These are phyloP conservation scores for Cladosporium velox DNA, from an alignment of 2,329 filamentous ascomycete genomes.

Conservation along the genomic window DNA sequence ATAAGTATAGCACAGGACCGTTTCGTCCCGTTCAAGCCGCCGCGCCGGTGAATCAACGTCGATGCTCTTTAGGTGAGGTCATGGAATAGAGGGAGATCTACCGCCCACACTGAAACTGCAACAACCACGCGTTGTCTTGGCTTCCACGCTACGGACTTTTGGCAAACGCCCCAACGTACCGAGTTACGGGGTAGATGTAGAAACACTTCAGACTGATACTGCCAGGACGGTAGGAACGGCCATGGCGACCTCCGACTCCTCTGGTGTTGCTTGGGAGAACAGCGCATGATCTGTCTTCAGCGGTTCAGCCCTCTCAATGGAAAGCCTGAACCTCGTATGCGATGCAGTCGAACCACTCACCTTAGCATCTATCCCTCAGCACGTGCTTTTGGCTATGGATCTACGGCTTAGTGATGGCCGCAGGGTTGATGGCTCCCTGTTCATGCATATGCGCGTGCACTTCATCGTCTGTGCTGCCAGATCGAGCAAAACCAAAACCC, in stretches of 20 bases:
- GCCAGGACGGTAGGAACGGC: neutral
- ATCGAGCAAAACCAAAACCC: neutral
- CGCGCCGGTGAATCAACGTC: constrained; percentile 4
- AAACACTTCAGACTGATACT: neutral
- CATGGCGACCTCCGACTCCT: neutral
- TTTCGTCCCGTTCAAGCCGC: neutral
- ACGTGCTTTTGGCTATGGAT: constrained; percentile 6
- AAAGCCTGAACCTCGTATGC: neutral
- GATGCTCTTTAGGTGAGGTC: constrained; percentile 12
- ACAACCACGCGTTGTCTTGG: constrained; percentile 5
- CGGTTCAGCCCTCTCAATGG: neutral
- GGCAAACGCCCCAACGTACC: neutral
- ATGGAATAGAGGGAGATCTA: constrained; percentile 12
- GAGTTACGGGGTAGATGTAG: neutral
- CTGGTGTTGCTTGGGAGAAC: neutral
- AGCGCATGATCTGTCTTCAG: constrained; percentile 2
- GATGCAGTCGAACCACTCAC: neutral
- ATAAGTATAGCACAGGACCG: constrained; percentile 9
- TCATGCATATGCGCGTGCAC: neutral
- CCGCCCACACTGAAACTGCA: neutral
- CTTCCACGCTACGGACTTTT: constrained; percentile 15
- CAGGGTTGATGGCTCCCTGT: constrained; percentile 15
- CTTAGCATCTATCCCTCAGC: neutral
- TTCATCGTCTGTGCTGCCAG: constrained; percentile 3
- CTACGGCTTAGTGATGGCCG: constrained; percentile 1